A percentile compares a stretch with the other conserved stretches of the same genome.
Conservation (phyloP, 805 yeast species). For the Metschnikowia baotianmanensis region DNA sequence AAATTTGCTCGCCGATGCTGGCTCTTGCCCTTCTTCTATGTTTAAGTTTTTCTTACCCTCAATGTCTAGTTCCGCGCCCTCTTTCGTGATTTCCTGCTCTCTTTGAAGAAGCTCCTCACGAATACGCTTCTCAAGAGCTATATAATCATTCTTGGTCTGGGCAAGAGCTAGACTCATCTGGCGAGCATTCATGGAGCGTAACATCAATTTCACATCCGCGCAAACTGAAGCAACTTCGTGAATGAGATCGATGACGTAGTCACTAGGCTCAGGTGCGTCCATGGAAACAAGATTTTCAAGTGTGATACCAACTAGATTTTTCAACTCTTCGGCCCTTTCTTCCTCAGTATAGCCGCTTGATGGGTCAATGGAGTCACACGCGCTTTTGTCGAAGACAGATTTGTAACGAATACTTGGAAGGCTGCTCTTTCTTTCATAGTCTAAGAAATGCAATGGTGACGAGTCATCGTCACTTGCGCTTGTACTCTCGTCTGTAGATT, state of each 20-base stretch:
- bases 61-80: slow-evolving; percentile 9
- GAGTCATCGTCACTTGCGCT: slow-evolving; percentile 33
- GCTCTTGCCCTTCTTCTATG: slow-evolving; percentile 25
- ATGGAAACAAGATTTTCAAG: slow-evolving; percentile 59
- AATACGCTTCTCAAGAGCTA: slow-evolving; percentile 14
- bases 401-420: slow-evolving; percentile 32
- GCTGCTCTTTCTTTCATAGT: slow-evolving; percentile 21
- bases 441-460: slow-evolving; percentile 31
- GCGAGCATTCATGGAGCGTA: slow-evolving; percentile 53
- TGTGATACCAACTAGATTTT: slow-evolving; percentile 28
- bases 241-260: slow-evolving; percentile 53
- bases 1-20: slow-evolving; percentile 1
- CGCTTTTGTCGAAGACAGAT: slow-evolving; percentile 35
- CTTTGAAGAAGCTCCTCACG: slow-evolving; percentile 23
- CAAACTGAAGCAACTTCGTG: slow-evolving; percentile 61
- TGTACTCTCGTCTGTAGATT: slow-evolving; percentile 17
- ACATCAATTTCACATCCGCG: slow-evolving; percentile 61
- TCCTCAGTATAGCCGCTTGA: slow-evolving; percentile 15
- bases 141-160: slow-evolving; percentile 22
- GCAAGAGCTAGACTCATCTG: slow-evolving; percentile 43
- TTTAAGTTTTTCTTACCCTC: slow-evolving; percentile 18
- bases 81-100: slow-evolving; percentile 22
- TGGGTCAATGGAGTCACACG: slow-evolving; percentile 10
- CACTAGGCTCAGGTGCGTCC: slow-evolving; percentile 53
- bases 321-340: slow-evolving; percentile 20